Base-by-base conservation (phyloP, 2,329 filamentous ascomycete genomes). In the Phaeosphaeria sp. region DNA sequence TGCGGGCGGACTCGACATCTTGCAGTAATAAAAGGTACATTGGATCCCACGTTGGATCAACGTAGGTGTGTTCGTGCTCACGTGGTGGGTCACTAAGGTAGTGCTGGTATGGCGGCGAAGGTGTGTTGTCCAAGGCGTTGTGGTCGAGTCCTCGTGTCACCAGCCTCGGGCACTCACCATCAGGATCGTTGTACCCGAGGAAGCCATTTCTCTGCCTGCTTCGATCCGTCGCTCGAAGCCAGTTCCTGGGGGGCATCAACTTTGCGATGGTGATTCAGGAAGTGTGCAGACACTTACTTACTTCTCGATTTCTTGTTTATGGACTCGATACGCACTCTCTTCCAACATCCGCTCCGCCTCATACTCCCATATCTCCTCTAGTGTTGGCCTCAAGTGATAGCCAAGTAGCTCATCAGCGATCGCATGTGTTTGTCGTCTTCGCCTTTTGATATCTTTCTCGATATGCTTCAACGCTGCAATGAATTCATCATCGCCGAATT, bases 321-420 rank as follows among this genome's bases (percentile, higher is more conserved):
- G 10, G 3, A 9, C 2, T 13, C 13, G 23, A 20, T 46, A 36
- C 18, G 11, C 22, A 11, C 18, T 36, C 1, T 27, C 20, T 9
- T 15, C 4, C 2, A 51, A 11, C 43, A 22, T 55, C n/a, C 42
- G 39, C 9, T 50, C 33, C 27, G 5, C 25, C 20, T 61, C 58
- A 22, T 23, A 22, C 2, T 43, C 49, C 59, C 59, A 64, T 4
- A 64, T 47, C 21, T 55, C 44, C 6, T 53, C 44, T 0, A 60
- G 22, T 18, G 41, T 33, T 18, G 42, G 36, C 25, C 50, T 50
- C 3, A 50, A 33, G 7, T 20, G 25, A n/a, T 55, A 49, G 6
- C 47, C 33, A 0, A 50, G 11, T 30, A 58, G 15, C 2, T 56
- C 50, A 0, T 50, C 52, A 23, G 50, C 25, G 13, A 59, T 18